Percentiles rank a stretch among this genome's conserved stretches.
Evolutionary conservation across 805 yeast genomes (phyloP).

Genomic region (Hanseniaspora opuntiae): DNA sequence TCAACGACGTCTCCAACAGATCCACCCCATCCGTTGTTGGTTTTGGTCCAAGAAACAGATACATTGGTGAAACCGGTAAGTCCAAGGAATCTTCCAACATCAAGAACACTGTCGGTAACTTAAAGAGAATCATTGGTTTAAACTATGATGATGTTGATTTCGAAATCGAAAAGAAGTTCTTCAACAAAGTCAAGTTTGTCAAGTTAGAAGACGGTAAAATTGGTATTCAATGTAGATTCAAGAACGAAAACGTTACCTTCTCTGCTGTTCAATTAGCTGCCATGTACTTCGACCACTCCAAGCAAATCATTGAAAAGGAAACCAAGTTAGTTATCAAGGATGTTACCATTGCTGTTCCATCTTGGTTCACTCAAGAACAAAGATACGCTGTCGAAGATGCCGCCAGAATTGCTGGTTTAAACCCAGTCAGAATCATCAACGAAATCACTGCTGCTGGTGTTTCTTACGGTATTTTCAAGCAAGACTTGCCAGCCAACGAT

Average conservation of each 20-base stretch:
- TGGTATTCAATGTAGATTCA: conserved; percentile 74
- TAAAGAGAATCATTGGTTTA: conserved; percentile 85
- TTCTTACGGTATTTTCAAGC: conserved; percentile 97
- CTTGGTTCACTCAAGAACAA: conserved; percentile 92
- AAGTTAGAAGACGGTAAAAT: conserved; percentile 60
- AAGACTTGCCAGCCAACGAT: conserved; percentile 69
- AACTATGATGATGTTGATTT: conserved; percentile 54
- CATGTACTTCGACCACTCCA: conserved; percentile 86
- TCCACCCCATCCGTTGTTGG: conserved; percentile 87
- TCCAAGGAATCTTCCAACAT: conserved; percentile 92
- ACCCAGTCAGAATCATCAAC: conserved; percentile 95
- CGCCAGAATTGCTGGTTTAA: conserved; percentile 86
- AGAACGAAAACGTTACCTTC: conserved; percentile 65
- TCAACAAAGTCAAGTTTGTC: conserved; percentile 51
- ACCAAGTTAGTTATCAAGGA: conserved; percentile 67
- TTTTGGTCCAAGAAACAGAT: conserved; percentile 78
- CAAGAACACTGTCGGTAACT: conserved; percentile 88
- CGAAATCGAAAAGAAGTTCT: conserved; percentile 56
- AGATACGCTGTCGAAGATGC: conserved; percentile 95
- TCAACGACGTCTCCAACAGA: conserved; percentile 97
- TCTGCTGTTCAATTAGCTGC: conserved; percentile 84
- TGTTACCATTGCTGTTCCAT: conserved; percentile 89
- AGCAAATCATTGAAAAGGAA: conserved; percentile 65
- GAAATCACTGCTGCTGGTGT: conserved; percentile 98
- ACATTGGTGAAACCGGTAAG: conserved; percentile 90